Evolutionary conservation across 495 filamentous ascomycete species (phyloP).

Genomic region (Xylaria acuta): DNA sequence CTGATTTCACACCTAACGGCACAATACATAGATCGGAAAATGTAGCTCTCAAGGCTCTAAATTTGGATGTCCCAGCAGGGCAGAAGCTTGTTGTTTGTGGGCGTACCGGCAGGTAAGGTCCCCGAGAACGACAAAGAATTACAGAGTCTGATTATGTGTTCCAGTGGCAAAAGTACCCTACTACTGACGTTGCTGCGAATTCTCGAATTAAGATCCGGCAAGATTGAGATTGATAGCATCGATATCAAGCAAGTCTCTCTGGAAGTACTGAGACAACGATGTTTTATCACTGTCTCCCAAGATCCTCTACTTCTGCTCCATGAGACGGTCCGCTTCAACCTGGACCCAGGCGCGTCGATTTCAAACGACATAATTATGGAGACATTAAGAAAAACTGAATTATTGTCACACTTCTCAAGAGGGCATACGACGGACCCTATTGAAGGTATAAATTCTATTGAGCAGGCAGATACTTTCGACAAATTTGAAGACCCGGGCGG

Average conservation of each 20-base stretch:
- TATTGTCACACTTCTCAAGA: slow-evolving; percentile 42
- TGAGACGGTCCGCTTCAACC: slow-evolving; percentile 56
- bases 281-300: slow-evolving; percentile 51
- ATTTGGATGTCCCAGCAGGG: slow-evolving; percentile 57
- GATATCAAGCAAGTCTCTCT: slow-evolving; percentile 49
- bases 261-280: slow-evolving; percentile 40
- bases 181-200: slow-evolving; percentile 48
- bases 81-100: slow-evolving; percentile 64
- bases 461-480: background rate
- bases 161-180: slow-evolving; percentile 51
- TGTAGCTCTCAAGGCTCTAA: slow-evolving; percentile 52
- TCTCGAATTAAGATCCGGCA: slow-evolving; percentile 40
- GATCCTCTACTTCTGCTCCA: slow-evolving; percentile 53
- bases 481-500: background rate
- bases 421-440: slow-evolving; percentile 1
- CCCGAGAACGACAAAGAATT: background rate
- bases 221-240: slow-evolving; percentile 54
- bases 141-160: background rate
- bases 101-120: slow-evolving; percentile 40
- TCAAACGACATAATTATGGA: slow-evolving; percentile 48
- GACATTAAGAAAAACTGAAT: slow-evolving; percentile 37
- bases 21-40: slow-evolving; percentile 15
- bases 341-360: slow-evolving; percentile 44
- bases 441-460: too few relatives aligned
- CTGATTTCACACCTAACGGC: background rate